These are phyloP conservation scores for Globisporangium okanoganense DNA, from an alignment of 352 stramenopile genomes.

Conservation along the genomic window DNA sequence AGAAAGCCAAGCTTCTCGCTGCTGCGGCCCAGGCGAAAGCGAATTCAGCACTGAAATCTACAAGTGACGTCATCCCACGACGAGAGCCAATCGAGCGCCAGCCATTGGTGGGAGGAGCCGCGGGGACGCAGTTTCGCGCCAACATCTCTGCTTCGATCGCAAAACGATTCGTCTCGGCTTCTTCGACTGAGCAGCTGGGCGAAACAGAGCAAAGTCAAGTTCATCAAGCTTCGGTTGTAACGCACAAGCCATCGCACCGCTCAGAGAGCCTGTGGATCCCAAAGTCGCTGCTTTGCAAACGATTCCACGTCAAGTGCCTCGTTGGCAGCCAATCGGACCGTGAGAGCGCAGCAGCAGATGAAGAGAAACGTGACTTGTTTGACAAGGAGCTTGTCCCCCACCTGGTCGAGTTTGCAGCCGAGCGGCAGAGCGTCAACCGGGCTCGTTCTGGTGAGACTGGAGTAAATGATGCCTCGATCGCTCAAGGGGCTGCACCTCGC, in stretches of 20 bases:
- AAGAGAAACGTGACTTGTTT: slow-evolving; percentile 50
- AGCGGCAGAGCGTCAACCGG: slow-evolving; percentile 15
- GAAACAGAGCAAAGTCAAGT: not conserved
- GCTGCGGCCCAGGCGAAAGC: slow-evolving; percentile 30
- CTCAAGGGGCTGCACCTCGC: not conserved
- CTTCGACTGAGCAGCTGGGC: slow-evolving; percentile 10
- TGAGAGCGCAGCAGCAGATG: slow-evolving; percentile 9
- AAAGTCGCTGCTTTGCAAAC: slow-evolving; percentile 73
- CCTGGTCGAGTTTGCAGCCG: slow-evolving; percentile 57
- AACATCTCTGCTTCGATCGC: slow-evolving; percentile 80
- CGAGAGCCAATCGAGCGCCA: slow-evolving; percentile 20
- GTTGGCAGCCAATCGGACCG: slow-evolving; percentile 21
- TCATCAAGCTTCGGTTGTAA: not conserved
- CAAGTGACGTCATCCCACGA: not conserved
- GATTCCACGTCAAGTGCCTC: slow-evolving; percentile 69
- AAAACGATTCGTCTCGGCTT: slow-evolving; percentile 73
- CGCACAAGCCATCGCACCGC: slow-evolving; percentile 40
- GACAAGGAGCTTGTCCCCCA: slow-evolving; percentile 70
- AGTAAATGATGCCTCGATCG: not conserved
- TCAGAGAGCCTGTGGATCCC: slow-evolving; percentile 60
- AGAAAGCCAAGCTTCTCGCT: slow-evolving; percentile 44
- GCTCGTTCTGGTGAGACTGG: not conserved
- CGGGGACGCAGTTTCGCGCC: slow-evolving; percentile 52
- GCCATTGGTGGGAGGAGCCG: slow-evolving; percentile 27
- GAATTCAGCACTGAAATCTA: not conserved